phyloP scores from a whole-genome alignment of 23 red algal genomes.

The Chondrus crispus region DNA sequence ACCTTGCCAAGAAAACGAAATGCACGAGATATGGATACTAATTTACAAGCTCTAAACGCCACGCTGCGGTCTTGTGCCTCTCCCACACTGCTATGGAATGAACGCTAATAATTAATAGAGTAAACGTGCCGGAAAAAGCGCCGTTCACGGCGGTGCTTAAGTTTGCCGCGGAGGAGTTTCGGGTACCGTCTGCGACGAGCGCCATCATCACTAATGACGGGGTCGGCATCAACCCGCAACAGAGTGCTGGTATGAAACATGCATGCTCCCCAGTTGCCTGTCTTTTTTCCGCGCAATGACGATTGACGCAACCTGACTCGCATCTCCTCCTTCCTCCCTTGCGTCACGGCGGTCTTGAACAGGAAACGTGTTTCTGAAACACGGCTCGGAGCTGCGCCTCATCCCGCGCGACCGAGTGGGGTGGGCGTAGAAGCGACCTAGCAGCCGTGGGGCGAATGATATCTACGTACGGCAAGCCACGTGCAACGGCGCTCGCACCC shows the following conservation, averaged over 20 bases:
- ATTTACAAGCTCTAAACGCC: no score
- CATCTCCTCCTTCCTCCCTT: neutral
- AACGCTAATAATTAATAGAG: slow-evolving; percentile 10
- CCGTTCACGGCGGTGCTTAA: slow-evolving; percentile 87
- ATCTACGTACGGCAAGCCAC: no score
- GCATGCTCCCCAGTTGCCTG: neutral
- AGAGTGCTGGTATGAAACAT: slow-evolving; percentile 80
- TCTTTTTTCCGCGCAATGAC: neutral
- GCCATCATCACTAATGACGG: slow-evolving; percentile 93
- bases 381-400: slow-evolving; percentile 81
- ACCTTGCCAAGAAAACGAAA: no score
- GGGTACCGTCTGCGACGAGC: slow-evolving; percentile 77
- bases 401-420: slow-evolving; percentile 93
- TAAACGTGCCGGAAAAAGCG: slow-evolving; percentile 85
- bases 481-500: no score
- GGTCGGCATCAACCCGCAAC: slow-evolving; percentile 82
- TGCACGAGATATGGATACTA: no score
- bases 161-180: slow-evolving; percentile 90
- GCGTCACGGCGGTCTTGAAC: neutral
- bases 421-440: neutral
- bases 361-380: slow-evolving; percentile 95
- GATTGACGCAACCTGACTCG: neutral
- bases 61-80: no score
- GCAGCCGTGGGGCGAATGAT: no score
- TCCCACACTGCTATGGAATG: no score